Evolutionary conservation across 495 filamentous ascomycete species (phyloP), one percentile per base, ranked within the genome.

Genomic region (Penicillium longicatenatum): DNA sequence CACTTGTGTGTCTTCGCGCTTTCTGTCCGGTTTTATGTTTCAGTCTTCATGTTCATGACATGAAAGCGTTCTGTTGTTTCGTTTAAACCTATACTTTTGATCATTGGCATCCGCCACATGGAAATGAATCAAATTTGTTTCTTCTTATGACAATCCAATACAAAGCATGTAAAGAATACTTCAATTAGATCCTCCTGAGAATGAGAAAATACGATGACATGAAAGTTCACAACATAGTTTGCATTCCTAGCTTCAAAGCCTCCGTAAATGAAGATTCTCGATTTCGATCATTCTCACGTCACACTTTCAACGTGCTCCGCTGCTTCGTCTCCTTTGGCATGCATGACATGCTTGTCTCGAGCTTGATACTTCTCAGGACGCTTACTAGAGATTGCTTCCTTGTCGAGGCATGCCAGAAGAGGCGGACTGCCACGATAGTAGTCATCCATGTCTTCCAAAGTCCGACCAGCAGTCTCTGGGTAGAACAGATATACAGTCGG

Each of bases 401-500:
- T 57, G 41, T 58, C 53, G 5, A 54, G 39, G 20, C 51, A 63
- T 0, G 52, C 65, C 31, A 58, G 50, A 10, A 60, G 42, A 20
- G 55, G 54, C 10, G 54, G 48, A 41, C 57, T 50, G 6, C 26
- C 35, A 17, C 59, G 54, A 44, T 61, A 53, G 17, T 53, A 53
- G 4, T 43, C 37, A 43, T 72, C 67, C 56, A 72, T 63, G 37
- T 72, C 70, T 41, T 72, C 70, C 49, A 72, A 54, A 44, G 57
- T 63, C 6, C 68, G 54, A 6, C 62, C 45, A 1, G 68, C 62
- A 3, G 66, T 73, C 67, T 85, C 84, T 8, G 81, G 83, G 55
- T 79, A 85, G 45, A 84, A 79, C 45, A 85, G 66, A 60, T 79
- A 86, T 17, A 82, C 75, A 21, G 83, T 66, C 52, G 62, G 62